Conservation (phyloP, 108 stramenopile genomes). For the Fistulifera pelliculosa region DNA sequence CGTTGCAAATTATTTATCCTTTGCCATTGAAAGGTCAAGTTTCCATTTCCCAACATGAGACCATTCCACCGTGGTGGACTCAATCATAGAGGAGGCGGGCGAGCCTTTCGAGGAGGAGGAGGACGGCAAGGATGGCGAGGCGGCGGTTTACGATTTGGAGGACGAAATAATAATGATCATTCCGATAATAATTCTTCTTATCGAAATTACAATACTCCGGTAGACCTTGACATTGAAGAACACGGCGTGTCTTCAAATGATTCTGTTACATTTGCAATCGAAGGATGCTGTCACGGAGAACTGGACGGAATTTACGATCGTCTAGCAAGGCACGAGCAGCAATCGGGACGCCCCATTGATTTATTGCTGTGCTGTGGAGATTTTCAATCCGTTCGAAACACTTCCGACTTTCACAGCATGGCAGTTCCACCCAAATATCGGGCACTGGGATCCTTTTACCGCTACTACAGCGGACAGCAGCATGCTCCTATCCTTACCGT, state of each 20-base stretch:
- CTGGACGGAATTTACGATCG: slow-evolving; percentile 90
- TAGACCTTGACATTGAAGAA: slow-evolving; percentile 12
- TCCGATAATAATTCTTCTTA: not conserved
- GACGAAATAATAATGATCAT: no score
- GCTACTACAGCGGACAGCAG: slow-evolving; percentile 86
- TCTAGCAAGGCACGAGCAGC: slow-evolving; percentile 30
- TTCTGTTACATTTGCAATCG: slow-evolving; percentile 75
- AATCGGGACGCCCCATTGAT: slow-evolving; percentile 51
- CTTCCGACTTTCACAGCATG: slow-evolving; percentile 73
- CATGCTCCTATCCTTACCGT: slow-evolving; percentile 87
- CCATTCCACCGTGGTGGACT: not conserved
- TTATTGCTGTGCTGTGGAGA: slow-evolving; percentile 97
- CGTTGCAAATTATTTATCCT: no score
- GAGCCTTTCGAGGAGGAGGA: not conserved
- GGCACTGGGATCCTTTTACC: slow-evolving; percentile 75
- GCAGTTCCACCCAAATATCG: slow-evolving; percentile 92
- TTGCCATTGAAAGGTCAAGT: no score
- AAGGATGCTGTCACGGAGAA: slow-evolving; percentile 99
- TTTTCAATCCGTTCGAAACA: slow-evolving; percentile 90
- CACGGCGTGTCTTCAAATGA: slow-evolving; percentile 10
- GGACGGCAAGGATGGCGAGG: not conserved
- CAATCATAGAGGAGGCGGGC: not conserved
- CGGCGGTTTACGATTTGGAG: not conserved
- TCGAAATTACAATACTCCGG: not conserved
- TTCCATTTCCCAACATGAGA: no score